Evolutionary conservation across 140 eudicot species (phyloP).

Genomic region (Anethum foeniculum): DNA sequence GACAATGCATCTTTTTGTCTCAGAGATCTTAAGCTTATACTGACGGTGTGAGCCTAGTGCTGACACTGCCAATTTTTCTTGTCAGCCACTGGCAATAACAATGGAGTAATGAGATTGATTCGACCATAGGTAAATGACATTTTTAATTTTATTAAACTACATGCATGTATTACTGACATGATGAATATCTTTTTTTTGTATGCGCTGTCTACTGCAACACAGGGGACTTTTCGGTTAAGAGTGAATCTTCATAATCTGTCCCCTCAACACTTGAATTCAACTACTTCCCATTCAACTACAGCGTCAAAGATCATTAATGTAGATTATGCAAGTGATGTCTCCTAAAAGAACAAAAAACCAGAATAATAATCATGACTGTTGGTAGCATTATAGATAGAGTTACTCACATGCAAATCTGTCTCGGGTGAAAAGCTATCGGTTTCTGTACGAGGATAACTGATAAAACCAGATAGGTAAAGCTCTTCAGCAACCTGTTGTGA

Average conservation of each 20-base stretch:
- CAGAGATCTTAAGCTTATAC: neutral
- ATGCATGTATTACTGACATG: neutral
- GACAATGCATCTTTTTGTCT: neutral
- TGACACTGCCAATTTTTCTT: neutral
- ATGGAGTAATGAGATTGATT: neutral
- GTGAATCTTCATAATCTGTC: neutral
- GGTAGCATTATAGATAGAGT: conserved; percentile 4
- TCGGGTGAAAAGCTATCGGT: conserved; percentile 66
- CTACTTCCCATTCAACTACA: neutral
- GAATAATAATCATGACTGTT: neutral
- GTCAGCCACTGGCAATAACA: neutral
- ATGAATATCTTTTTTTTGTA: neutral
- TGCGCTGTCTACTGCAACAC: neutral
- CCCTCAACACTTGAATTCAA: neutral
- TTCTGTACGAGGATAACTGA: conserved; percentile 98
- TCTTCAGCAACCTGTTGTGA: conserved; percentile 74
- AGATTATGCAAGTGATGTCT: conserved; percentile 6
- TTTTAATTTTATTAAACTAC: neutral
- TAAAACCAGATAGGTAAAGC: conserved; percentile 87
- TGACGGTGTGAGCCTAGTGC: neutral
- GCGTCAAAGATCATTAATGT: neutral
- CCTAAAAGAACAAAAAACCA: neutral
- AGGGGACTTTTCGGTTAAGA: neutral
- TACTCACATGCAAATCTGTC: conserved; percentile 71
- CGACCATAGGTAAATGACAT: neutral